phyloP scores from a whole-genome alignment of 805 yeast species.

The Candida golubevii region DNA sequence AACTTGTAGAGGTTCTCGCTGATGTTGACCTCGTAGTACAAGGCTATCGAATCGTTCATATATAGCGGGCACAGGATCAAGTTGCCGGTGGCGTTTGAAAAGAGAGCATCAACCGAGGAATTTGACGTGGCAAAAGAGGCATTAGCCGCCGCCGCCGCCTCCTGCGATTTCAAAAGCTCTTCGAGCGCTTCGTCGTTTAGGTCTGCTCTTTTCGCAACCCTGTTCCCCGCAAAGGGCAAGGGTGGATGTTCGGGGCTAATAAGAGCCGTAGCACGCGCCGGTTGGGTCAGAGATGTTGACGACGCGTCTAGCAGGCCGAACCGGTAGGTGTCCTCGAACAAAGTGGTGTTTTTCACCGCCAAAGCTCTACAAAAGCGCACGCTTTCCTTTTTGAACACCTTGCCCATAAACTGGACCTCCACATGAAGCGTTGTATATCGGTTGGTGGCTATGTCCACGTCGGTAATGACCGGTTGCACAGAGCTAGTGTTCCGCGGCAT shows the following conservation, averaged over 20 bases:
- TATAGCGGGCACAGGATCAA: slow-evolving; percentile 35
- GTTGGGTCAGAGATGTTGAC: background rate
- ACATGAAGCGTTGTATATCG: slow-evolving; percentile 47
- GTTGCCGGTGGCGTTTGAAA: slow-evolving; percentile 24
- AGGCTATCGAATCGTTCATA: slow-evolving; percentile 31
- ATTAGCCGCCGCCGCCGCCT: too few relatives aligned
- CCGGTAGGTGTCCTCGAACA: slow-evolving; percentile 25
- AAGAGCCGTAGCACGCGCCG: slow-evolving; percentile 2
- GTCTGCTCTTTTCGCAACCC: background rate
- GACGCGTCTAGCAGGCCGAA: slow-evolving; percentile 6
- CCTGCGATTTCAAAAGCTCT: background rate
- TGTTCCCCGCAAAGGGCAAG: background rate
- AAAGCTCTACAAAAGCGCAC: slow-evolving; percentile 41
- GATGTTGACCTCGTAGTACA: slow-evolving; percentile 39
- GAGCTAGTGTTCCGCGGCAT: slow-evolving; percentile 4
- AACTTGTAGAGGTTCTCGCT: slow-evolving; percentile 35
- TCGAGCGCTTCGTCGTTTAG: background rate
- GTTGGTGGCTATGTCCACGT: slow-evolving; percentile 43
- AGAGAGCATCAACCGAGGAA: slow-evolving; percentile 18
- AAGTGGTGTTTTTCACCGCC: slow-evolving; percentile 34
- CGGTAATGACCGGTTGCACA: slow-evolving; percentile 28
- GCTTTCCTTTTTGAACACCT: slow-evolving; percentile 35
- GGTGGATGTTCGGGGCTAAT: slow-evolving; percentile 1
- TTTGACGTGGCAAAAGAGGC: slow-evolving; percentile 14
- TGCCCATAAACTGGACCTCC: slow-evolving; percentile 41